Evolutionary conservation across 495 filamentous ascomycete species (phyloP).

Genomic region (Trichoderma erinaceum): DNA sequence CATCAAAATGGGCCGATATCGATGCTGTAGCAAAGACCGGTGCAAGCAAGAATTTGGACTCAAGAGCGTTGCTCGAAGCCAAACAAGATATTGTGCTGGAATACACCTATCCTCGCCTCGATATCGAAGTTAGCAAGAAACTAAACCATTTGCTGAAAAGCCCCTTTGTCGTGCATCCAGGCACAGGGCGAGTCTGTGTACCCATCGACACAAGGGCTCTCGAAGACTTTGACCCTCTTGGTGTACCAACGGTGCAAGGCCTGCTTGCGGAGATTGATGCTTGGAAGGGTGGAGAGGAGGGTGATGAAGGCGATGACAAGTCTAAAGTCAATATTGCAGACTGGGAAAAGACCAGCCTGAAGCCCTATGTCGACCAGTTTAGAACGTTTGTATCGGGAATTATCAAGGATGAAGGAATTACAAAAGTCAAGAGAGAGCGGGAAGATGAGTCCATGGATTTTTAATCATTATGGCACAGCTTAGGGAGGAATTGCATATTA

Average conservation of each 20-base stretch:
- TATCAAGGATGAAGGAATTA: conserved; percentile 72
- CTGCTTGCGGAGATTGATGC: conserved; percentile 75
- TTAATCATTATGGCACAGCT: conserved; percentile 26
- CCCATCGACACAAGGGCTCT: conserved; percentile 69
- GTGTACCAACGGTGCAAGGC: conserved; percentile 78
- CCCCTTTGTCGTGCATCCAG: conserved; percentile 93
- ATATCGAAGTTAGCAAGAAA: conserved; percentile 94
- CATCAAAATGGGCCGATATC: conserved; percentile 88
- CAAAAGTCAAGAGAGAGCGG: conserved; percentile 66
- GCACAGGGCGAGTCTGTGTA: conserved; percentile 89
- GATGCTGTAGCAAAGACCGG: conserved; percentile 71
- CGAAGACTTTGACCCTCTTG: conserved; percentile 79
- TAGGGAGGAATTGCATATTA: not conserved
- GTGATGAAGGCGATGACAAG: conserved; percentile 31
- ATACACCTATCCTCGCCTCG: conserved; percentile 96
- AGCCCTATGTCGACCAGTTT: conserved; percentile 88
- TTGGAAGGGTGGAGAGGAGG: conserved; percentile 40
- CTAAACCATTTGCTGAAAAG: conserved; percentile 95
- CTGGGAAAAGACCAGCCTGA: conserved; percentile 94
- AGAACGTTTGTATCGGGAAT: conserved; percentile 68
- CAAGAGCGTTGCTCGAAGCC: conserved; percentile 65
- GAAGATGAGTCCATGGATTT: conserved; percentile 55
- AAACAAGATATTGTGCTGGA: conserved; percentile 94
- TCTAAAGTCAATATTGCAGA: conserved; percentile 53
- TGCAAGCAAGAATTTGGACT: conserved; percentile 57